Conservation (phyloP, 2,329 filamentous ascomycete species). For the Trichophyton equinum region DNA sequence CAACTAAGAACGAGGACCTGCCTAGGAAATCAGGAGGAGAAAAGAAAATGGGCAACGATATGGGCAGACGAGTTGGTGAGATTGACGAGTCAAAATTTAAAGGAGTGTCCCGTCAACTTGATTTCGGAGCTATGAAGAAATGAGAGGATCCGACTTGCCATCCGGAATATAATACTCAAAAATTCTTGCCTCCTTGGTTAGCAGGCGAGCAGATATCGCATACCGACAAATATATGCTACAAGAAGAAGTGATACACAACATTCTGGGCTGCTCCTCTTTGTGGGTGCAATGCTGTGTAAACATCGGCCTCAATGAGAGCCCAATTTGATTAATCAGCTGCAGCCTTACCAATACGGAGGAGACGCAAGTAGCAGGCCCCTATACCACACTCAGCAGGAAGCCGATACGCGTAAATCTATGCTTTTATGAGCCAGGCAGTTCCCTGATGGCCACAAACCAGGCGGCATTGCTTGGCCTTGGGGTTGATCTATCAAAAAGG, state of each 20-base stretch:
- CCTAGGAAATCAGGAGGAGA: constrained; percentile 63
- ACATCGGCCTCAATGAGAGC: too few relatives aligned
- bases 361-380: too few relatives aligned
- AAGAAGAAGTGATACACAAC: background rate
- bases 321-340: too few relatives aligned
- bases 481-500: too few relatives aligned
- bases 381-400: too few relatives aligned
- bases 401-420: too few relatives aligned
- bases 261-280: background rate
- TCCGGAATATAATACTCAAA: background rate
- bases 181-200: background rate
- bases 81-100: constrained; percentile 52
- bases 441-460: too few relatives aligned
- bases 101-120: constrained; percentile 71
- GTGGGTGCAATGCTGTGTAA: too few relatives aligned
- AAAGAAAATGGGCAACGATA: constrained; percentile 66
- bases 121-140: constrained; percentile 46
- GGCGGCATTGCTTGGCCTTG: too few relatives aligned
- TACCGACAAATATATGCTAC: background rate
- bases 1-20: constrained; percentile 68
- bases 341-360: too few relatives aligned
- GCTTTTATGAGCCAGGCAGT: too few relatives aligned
- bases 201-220: background rate
- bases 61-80: constrained; percentile 63
- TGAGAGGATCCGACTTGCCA: background rate